Percentiles rank a stretch among this genome's conserved stretches.
Conservation (phyloP, 2,329 filamentous ascomycete species). For the Apiospora kogelbergensis region DNA sequence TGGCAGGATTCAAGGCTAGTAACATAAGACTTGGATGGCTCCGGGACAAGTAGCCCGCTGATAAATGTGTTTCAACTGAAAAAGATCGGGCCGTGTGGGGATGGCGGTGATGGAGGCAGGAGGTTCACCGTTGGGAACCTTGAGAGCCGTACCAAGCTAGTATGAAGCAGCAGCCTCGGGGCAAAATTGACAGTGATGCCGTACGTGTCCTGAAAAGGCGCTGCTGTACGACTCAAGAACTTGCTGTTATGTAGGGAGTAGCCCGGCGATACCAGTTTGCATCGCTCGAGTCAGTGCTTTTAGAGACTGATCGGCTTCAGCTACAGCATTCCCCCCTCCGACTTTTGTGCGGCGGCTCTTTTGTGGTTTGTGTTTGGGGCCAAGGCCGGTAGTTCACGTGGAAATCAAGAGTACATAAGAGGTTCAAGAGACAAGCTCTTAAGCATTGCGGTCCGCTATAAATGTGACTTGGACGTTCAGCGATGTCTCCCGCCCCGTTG, state of each 20-base stretch:
- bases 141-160: not conserved
- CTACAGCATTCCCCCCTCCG: not conserved
- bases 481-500: not conserved
- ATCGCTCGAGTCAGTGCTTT: not conserved
- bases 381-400: slow-evolving; percentile 3
- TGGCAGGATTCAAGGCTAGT: not conserved
- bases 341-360: not conserved
- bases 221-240: not conserved
- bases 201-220: not conserved
- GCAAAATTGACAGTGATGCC: not conserved
- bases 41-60: not conserved
- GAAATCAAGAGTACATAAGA: not conserved
- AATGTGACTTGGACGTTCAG: not conserved
- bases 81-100: slow-evolving; percentile 6
- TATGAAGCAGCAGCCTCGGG: not conserved
- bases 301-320: not conserved
- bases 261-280: not conserved
- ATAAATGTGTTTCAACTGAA: slow-evolving; percentile 6
- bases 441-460: not conserved
- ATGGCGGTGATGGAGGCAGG: not conserved
- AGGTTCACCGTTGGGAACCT: not conserved
- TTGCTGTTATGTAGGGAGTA: not conserved
- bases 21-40: not conserved
- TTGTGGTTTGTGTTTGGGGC: not conserved
- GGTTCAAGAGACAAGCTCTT: not conserved